Evolutionary conservation across 2,329 filamentous ascomycete species (phyloP).

Genomic region (Septoria linicola): DNA sequence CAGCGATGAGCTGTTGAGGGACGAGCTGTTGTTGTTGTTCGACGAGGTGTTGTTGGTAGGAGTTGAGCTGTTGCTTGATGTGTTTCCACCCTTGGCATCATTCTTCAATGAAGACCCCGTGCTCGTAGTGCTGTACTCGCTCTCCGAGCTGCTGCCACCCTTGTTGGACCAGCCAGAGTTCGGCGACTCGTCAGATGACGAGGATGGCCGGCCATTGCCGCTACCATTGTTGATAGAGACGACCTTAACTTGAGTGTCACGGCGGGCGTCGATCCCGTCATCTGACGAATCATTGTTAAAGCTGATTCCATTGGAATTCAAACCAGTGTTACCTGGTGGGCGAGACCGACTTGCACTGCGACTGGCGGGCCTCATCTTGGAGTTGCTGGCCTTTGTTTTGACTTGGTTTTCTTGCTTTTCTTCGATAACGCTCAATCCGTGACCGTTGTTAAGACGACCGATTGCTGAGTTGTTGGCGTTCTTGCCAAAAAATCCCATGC

Average conservation of each 20-base stretch:
- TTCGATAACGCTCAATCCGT: slow-evolving; percentile 21
- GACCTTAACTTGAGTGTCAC: slow-evolving; percentile 18
- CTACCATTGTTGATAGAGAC: slow-evolving; percentile 21
- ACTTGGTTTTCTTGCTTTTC: slow-evolving; percentile 18
- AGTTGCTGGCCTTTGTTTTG: slow-evolving; percentile 18
- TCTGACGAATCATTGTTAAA: slow-evolving; percentile 22
- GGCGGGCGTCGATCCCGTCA: slow-evolving; percentile 18
- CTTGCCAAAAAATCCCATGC: slow-evolving; percentile 23
- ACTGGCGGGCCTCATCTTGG: slow-evolving; percentile 17
- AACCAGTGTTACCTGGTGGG: slow-evolving; percentile 21
- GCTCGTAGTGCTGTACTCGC: slow-evolving; percentile 21
- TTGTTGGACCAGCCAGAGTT: slow-evolving; percentile 23
- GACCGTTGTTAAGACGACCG: slow-evolving; percentile 12
- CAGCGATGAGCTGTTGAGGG: slow-evolving; percentile 13
- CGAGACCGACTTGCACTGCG: slow-evolving; percentile 21
- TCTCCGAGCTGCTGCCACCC: slow-evolving; percentile 21
- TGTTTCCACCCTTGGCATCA: slow-evolving; percentile 9
- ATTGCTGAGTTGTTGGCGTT: slow-evolving; percentile 18
- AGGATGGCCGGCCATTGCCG: slow-evolving; percentile 14
- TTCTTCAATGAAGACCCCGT: slow-evolving; percentile 11
- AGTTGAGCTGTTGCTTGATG: slow-evolving; percentile 12
- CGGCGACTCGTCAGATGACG: slow-evolving; percentile 20
- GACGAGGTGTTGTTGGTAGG: slow-evolving; percentile 4
- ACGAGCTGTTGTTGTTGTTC: slow-evolving; percentile 12
- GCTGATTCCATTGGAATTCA: slow-evolving; percentile 26